These are phyloP conservation scores for Ogataea siamensis DNA, from an alignment of 805 yeast species.

Conservation along the genomic window DNA sequence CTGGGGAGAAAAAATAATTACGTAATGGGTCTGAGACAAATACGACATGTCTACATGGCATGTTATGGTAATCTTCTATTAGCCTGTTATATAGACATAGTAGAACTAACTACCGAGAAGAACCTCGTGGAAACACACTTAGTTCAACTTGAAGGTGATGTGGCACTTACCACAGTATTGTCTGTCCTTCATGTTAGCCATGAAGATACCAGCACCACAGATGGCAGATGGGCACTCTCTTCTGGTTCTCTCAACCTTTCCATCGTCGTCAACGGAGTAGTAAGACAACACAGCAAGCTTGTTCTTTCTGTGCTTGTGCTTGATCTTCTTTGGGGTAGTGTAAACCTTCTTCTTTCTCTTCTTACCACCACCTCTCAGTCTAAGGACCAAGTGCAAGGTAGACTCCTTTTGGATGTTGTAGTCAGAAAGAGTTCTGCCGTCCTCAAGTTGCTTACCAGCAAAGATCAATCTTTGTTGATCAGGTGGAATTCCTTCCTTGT, in stretches of 20 bases:
- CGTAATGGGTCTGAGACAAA: constrained; percentile 1
- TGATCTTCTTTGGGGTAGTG: constrained; percentile 99
- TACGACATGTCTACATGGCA: background rate
- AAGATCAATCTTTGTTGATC: constrained; percentile 99
- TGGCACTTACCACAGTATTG: constrained; percentile 99
- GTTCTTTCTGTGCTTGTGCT: constrained; percentile 99
- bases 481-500: constrained; percentile 99
- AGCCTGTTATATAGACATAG: background rate
- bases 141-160: constrained; percentile 71
- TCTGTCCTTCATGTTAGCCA: constrained; percentile 99
- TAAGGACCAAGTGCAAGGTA: constrained; percentile 90
- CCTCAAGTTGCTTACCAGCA: constrained; percentile 99
- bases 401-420: constrained; percentile 99
- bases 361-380: constrained; percentile 98
- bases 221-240: constrained; percentile 91
- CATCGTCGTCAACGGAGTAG: constrained; percentile 99
- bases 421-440: constrained; percentile 97
- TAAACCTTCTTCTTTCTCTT: constrained; percentile 99
- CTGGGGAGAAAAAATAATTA: constrained; percentile 7
- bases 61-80: too few species aligned
- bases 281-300: constrained; percentile 98
- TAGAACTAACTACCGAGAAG: too few species aligned
- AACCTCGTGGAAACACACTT: too few species aligned
- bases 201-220: constrained; percentile 99
- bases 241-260: constrained; percentile 97